phyloP scores from a whole-genome alignment of 2,329 filamentous ascomycete species.

The Ceratocystis albifundus region DNA sequence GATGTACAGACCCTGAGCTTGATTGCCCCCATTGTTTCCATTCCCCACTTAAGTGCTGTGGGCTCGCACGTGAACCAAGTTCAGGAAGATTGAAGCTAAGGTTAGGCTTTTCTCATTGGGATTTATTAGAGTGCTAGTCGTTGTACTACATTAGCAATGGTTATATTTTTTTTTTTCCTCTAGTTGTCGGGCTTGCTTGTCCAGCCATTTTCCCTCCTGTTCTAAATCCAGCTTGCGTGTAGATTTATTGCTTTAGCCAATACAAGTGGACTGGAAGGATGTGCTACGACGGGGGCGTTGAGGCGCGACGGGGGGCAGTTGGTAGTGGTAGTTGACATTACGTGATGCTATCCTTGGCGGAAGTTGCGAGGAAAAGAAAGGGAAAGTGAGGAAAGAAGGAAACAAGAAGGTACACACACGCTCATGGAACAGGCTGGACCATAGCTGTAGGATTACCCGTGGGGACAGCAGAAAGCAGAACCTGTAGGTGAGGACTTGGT shows the following conservation, averaged over 20 bases:
- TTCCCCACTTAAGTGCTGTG: not conserved
- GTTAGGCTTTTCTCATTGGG: not conserved
- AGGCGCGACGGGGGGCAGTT: not conserved
- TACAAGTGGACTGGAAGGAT: not conserved
- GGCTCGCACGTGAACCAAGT: not conserved
- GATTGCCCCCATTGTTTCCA: not conserved
- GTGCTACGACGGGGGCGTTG: not conserved
- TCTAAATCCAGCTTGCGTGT: not conserved
- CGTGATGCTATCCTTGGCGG: not conserved
- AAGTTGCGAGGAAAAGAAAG: not conserved
- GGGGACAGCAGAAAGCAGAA: not conserved
- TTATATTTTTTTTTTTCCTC: no score
- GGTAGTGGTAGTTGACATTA: not conserved
- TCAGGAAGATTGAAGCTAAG: not conserved
- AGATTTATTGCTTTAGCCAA: not conserved
- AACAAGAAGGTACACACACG: no score
- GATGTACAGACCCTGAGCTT: not conserved
- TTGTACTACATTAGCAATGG: not conserved
- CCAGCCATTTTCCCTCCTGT: not conserved
- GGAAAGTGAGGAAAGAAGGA: not conserved
- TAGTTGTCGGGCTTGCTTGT: not conserved
- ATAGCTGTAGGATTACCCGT: not conserved
- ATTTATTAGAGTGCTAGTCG: not conserved
- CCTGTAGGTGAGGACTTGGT: no score
- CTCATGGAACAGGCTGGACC: not conserved